These are phyloP conservation scores for Thalassiosira sp. DNA, from an alignment of 352 stramenopile genomes.

Conservation along the genomic window DNA sequence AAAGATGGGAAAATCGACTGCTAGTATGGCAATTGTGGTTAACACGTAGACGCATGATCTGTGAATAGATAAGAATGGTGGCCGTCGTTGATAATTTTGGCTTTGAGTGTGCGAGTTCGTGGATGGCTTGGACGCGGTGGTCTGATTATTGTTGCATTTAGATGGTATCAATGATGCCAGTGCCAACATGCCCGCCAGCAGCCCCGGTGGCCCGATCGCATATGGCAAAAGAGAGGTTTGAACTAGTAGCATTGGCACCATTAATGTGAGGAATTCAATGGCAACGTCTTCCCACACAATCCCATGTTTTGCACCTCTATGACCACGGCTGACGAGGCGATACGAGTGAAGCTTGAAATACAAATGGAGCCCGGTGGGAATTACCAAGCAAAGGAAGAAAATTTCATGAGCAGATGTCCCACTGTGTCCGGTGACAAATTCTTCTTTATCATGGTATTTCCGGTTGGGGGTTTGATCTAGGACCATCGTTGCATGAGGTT, in stretches of 20 bases:
- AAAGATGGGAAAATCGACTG: slow-evolving; percentile 97
- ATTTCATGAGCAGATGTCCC: slow-evolving; percentile 68
- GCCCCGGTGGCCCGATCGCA: slow-evolving; percentile 6
- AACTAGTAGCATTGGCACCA: slow-evolving; percentile 72
- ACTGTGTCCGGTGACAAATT: slow-evolving; percentile 75
- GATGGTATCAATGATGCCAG: slow-evolving; percentile 11
- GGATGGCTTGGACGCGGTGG: not conserved
- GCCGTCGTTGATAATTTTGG: slow-evolving; percentile 10
- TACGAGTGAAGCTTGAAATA: slow-evolving; percentile 34
- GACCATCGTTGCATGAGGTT: not conserved
- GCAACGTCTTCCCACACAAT: not conserved
- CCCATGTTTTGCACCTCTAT: not conserved
- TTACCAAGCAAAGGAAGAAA: slow-evolving; percentile 59
- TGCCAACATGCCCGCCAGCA: slow-evolving; percentile 23
- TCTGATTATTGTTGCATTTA: slow-evolving; percentile 7
- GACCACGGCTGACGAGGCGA: not conserved
- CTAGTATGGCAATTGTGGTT: slow-evolving; percentile 90
- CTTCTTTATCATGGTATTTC: slow-evolving; percentile 71
- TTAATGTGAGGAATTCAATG: slow-evolving; percentile 50
- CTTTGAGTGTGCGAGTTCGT: not conserved
- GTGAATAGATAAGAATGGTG: slow-evolving; percentile 71
- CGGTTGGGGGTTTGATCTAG: not conserved
- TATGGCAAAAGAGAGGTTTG: slow-evolving; percentile 65
- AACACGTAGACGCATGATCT: slow-evolving; percentile 68
- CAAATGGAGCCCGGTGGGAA: slow-evolving; percentile 55